Percentiles rank a stretch among this genome's conserved stretches.
Evolutionary conservation across 305 asterid genomes (phyloP).

Genomic region (Fraxinus albicans): DNA sequence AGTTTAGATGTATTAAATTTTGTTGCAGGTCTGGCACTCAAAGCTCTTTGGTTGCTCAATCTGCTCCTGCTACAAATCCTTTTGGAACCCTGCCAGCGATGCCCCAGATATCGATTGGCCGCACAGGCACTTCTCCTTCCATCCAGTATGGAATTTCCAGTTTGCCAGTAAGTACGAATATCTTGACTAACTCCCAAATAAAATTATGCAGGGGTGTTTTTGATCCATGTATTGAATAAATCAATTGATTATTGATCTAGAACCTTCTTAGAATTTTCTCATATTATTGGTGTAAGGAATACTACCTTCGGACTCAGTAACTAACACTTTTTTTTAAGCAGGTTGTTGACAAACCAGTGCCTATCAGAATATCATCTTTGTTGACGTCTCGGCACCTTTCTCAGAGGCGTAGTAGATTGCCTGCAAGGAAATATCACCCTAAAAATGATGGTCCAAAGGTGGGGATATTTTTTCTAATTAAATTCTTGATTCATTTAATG

Average conservation of each 20-base stretch:
- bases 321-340: conserved; percentile 24
- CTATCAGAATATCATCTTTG: conserved; percentile 74
- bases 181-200: conserved; percentile 33
- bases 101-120: conserved; percentile 95
- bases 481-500: neutral
- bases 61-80: conserved; percentile 67
- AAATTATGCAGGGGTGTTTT: conserved; percentile 11
- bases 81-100: conserved; percentile 92
- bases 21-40: conserved; percentile 63
- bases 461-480: conserved; percentile 8
- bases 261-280: neutral
- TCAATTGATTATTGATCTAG: neutral
- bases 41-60: conserved; percentile 53
- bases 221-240: neutral
- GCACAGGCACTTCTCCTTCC: conserved; percentile 75
- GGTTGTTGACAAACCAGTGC: conserved; percentile 86
- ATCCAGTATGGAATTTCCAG: conserved; percentile 96
- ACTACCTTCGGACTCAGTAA: neutral
- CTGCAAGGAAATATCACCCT: conserved; percentile 85
- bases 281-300: neutral
- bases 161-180: conserved; percentile 71
- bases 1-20: conserved; percentile 21
- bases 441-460: conserved; percentile 82
- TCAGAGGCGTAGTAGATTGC: conserved; percentile 82
- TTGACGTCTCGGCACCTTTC: conserved; percentile 90